Base-by-base conservation (phyloP, 352 stramenopile genomes). In the Blastocystis sp. region DNA sequence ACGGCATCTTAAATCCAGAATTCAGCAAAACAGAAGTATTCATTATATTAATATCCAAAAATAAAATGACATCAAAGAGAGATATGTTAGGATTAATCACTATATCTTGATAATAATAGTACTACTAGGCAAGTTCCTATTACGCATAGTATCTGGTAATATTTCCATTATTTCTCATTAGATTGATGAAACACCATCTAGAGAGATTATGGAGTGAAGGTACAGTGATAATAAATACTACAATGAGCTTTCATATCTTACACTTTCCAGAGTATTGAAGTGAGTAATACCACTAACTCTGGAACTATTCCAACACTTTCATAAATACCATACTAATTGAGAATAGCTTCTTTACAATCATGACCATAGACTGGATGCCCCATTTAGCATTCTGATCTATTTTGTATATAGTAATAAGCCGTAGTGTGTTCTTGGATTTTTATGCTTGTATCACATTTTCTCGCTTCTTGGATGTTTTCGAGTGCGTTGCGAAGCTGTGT, bases 1-100 rank as follows among this genome's bases (percentile, higher is more conserved):
- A 1, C 26, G 73, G 73, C 73, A 85, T 85, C 50, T 41, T 85
- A 3, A 53, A 56, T 24, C 50, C 73, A 85, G 50, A 65, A 45
- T 85, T 85, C n/a, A 85, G 50, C 26, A 26, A 69, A 13, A 85
- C 73, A 85, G 50, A 9, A 56, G 50, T 20, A 18, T 56, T 56
- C 50, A 56, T 56, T n/a, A n/a, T n/a, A n/a, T n/a, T n/a, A n/a
- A n/a, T n/a, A n/a, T n/a, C n/a, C 20, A 20, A 9, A 56, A 56
- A 56, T 20, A 20, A 0, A 56, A 56, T 56, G 20, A 20, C 9
- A 56, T 9, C 9, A 56, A 56, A 56, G 50, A 56, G 9, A 20
- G 9, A 20, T 0, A 56, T 56, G 50, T 56, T 56, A 56, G 50
- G 50, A 56, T 56, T 56, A n/a, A n/a, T n/a, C n/a, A n/a, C 20